Percentiles rank a stretch among this genome's conserved stretches.
Evolutionary conservation across 2,329 filamentous ascomycete species (phyloP).

Genomic region (Ophiocordyceps camponoti-floridani): DNA sequence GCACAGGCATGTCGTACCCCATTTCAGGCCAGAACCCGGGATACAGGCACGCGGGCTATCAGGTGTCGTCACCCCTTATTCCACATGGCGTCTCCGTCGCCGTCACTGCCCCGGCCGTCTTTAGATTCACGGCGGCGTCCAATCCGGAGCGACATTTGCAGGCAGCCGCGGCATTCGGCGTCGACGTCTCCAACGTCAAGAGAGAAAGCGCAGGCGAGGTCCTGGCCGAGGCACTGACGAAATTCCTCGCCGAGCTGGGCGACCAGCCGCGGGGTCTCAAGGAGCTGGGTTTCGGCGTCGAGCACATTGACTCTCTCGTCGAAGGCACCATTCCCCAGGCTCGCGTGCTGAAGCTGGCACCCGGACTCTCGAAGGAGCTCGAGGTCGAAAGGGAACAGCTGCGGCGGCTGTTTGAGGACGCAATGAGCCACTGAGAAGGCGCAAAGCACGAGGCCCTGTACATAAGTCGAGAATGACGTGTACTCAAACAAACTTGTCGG

Average conservation of each 20-base stretch:
- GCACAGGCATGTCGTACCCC: conserved; percentile 78
- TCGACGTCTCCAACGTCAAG: conserved; percentile 77
- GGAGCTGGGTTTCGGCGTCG: conserved; percentile 58
- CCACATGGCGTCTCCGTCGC: conserved; percentile 93
- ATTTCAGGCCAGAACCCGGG: conserved; percentile 87
- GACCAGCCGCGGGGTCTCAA: conserved; percentile 82
- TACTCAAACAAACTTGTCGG: conserved; percentile 22
- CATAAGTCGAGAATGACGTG: background rate
- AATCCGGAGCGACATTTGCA: conserved; percentile 85
- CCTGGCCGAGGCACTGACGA: conserved; percentile 61
- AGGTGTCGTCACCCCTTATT: conserved; percentile 60
- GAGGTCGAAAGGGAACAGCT: conserved; percentile 56
- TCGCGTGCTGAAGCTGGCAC: conserved; percentile 80
- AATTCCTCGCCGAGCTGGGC: conserved; percentile 68
- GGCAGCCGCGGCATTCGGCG: conserved; percentile 79
- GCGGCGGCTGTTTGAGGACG: conserved; percentile 46
- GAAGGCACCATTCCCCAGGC: conserved; percentile 90
- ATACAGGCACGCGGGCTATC: conserved; percentile 80
- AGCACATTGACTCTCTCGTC: conserved; percentile 67
- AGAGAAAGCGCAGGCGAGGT: conserved; percentile 79
- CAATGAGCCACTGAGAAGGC: conserved; percentile 20
- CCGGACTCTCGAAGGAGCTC: conserved; percentile 54
- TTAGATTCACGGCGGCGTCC: conserved; percentile 77
- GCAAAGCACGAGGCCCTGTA: background rate
- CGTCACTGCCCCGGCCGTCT: conserved; percentile 83